A percentile compares a stretch with the other conserved stretches of the same genome.
These are phyloP conservation scores for Candida rishiriensis DNA, from an alignment of 805 yeast genomes.

Conservation along the genomic window DNA sequence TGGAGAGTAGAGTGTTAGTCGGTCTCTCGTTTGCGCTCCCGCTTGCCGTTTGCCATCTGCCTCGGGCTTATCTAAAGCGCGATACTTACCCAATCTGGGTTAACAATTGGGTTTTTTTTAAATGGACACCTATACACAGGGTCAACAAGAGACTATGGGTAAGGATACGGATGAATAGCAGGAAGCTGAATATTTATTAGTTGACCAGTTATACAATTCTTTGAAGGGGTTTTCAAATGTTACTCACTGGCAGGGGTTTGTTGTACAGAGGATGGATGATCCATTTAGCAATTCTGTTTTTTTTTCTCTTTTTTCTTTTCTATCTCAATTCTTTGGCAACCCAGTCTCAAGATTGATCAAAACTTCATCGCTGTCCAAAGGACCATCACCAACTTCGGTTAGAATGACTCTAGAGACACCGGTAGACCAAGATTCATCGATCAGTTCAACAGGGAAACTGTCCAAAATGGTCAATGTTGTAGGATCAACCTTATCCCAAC, in stretches of 20 bases:
- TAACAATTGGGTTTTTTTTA: too few species aligned
- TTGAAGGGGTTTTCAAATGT: too few species aligned
- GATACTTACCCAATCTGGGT: too few species aligned
- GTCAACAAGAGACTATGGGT: too few species aligned
- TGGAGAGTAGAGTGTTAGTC: too few species aligned
- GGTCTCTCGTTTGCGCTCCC: too few species aligned
- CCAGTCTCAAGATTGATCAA: slow-evolving; percentile 58
- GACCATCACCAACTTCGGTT: slow-evolving; percentile 87
- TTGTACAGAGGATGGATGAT: not conserved
- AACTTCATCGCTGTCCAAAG: slow-evolving; percentile 53
- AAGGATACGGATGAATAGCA: too few species aligned
- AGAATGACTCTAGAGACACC: slow-evolving; percentile 83
- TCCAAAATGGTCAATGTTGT: slow-evolving; percentile 14
- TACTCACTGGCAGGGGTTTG: not conserved
- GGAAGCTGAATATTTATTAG: too few species aligned
- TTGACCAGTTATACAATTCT: too few species aligned
- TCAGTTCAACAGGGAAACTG: slow-evolving; percentile 18
- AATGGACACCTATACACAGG: too few species aligned
- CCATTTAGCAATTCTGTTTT: not conserved
- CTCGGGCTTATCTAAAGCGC: too few species aligned
- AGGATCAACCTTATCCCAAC: slow-evolving; percentile 51
- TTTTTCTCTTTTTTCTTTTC: not conserved
- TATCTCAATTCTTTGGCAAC: slow-evolving; percentile 41
- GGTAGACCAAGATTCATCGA: slow-evolving; percentile 28
- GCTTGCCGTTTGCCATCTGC: too few species aligned